A percentile compares a stretch with the other conserved stretches of the same genome.
Evolutionary conservation across 805 yeast genomes (phyloP).

Genomic region (Komagataella ulmi): DNA sequence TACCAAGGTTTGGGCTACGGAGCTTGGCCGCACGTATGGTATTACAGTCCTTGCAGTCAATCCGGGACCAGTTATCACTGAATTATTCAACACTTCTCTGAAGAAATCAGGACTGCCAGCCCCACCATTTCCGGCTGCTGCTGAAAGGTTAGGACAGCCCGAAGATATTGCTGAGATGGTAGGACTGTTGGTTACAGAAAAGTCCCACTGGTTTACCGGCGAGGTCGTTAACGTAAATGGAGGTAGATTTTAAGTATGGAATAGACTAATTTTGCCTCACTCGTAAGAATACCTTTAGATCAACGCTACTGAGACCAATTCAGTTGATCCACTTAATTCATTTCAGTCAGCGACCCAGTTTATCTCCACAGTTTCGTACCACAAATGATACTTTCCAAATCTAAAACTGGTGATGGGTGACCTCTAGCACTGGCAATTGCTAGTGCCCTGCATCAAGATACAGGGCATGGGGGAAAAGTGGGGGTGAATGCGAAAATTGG

Average conservation of each 20-base stretch:
- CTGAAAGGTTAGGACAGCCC: conserved; percentile 9
- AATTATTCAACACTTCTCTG: conserved; percentile 6
- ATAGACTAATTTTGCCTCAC: too few relatives aligned
- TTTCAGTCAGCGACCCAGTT: too few relatives aligned
- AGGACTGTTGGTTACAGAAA: conserved; percentile 7
- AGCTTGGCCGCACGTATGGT: conserved; percentile 7
- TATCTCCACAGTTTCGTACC: too few relatives aligned
- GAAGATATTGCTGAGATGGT: conserved; percentile 10
- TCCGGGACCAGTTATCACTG: conserved; percentile 7
- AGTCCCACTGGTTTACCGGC: conserved; percentile 8
- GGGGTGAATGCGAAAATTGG: too few relatives aligned
- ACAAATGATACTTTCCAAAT: background rate
- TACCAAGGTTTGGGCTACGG: conserved; percentile 7
- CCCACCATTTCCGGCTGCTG: conserved; percentile 8
- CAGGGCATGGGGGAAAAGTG: too few relatives aligned
- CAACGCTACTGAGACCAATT: too few relatives aligned
- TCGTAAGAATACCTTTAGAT: too few relatives aligned
- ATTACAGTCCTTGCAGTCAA: conserved; percentile 8
- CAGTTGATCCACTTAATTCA: too few relatives aligned
- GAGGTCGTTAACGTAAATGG: conserved; percentile 8
- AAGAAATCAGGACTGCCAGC: background rate
- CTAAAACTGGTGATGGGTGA: background rate
- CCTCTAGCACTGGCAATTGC: background rate
- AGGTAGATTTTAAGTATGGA: conserved; percentile 3
- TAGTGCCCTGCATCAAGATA: background rate